Conservation (phyloP, 306 rosid species). For the Mimosa pudica region DNA sequence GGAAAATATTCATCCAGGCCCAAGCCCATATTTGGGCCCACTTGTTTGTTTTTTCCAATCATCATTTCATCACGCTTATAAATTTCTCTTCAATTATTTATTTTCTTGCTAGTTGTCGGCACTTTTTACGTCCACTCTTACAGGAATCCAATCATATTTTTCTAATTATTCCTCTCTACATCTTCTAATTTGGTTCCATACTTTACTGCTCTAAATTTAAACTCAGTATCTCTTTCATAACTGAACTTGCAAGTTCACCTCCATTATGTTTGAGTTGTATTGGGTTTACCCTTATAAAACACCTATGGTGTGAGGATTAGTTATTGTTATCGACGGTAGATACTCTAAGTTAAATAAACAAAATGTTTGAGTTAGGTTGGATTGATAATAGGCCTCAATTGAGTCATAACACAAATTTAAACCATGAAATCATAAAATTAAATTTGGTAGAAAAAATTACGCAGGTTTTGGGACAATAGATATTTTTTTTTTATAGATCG, state of each 20-base stretch:
- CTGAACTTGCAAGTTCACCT: too few species aligned
- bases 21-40: slow-evolving; percentile 37
- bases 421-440: too few species aligned
- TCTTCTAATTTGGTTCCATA: background rate
- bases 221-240: background rate
- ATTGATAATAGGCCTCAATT: background rate
- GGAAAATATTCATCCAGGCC: background rate
- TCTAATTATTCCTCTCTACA: background rate
- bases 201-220: background rate
- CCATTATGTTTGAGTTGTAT: too few species aligned
- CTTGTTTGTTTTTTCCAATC: background rate
- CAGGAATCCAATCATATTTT: background rate
- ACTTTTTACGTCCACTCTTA: background rate
- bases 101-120: background rate
- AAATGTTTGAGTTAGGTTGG: background rate
- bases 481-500: too few species aligned
- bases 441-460: too few species aligned
- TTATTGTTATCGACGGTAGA: too few species aligned
- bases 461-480: too few species aligned
- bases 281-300: too few species aligned
- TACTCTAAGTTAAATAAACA: too few species aligned
- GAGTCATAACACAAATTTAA: too few species aligned
- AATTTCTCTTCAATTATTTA: background rate
- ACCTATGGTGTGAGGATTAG: too few species aligned
- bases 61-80: background rate